Conservation (phyloP, 2,329 filamentous ascomycete genomes). For the Diplodia sapinea region DNA sequence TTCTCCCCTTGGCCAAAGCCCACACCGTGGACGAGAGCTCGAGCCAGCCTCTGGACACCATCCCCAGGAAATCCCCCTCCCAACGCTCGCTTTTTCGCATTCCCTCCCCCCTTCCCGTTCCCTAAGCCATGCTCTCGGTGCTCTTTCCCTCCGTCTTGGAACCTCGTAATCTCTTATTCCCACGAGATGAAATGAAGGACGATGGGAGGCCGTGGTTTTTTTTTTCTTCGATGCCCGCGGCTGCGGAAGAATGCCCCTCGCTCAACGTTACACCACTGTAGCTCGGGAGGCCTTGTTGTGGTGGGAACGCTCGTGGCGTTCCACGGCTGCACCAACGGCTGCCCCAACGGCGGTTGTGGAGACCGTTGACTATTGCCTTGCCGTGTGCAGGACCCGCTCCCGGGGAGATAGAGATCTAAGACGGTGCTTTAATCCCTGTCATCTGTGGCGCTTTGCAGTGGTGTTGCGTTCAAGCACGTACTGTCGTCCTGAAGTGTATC, state of each 20-base stretch:
- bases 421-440: not conserved
- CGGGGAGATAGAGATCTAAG: not conserved
- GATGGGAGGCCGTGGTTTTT: no score
- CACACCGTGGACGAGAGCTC: not conserved
- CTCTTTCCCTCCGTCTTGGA: no score
- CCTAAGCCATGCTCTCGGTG: conserved; percentile 17
- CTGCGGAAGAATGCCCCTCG: not conserved
- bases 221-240: not conserved
- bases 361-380: not conserved
- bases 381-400: not conserved
- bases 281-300: not conserved
- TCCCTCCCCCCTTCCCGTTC: conserved; percentile 1
- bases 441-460: not conserved
- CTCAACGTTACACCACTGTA: not conserved
- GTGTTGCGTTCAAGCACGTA: no score
- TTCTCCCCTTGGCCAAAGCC: not conserved
- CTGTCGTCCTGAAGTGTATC: not conserved
- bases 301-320: not conserved
- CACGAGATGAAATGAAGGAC: no score
- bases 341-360: not conserved
- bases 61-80: not conserved
- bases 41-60: not conserved
- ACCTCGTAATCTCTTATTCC: not conserved
- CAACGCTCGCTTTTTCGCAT: not conserved
- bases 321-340: not conserved